Base-by-base conservation (phyloP, 2,329 filamentous ascomycete species). In the Cladophialophora yegresii region DNA sequence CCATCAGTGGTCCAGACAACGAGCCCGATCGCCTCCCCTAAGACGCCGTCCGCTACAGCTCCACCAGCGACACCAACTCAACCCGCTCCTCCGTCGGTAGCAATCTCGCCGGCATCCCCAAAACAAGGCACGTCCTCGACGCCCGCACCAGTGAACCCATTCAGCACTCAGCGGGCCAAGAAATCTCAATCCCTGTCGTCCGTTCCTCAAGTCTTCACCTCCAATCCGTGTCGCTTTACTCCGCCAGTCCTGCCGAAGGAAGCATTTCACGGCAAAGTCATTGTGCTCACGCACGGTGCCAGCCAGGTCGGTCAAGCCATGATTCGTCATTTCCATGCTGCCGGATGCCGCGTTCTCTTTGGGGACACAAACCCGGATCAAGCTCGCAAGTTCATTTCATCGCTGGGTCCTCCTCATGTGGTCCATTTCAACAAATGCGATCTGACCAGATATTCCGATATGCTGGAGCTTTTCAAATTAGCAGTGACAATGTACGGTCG, bases 401-500 rank as follows among this genome's bases (percentile, higher is more conserved):
- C 56, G 9, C 57, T 65, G 3, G 60, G 60, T 2, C 67, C 69
- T 4, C 63, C 65, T 1, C 67, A 70, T 33, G 62, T 66, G 5
- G 65, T 69, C 9, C 67, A 69, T 53, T 84, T 82, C 71, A 74
- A 78, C 56, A 64, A 66, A 58, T 66, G 63, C 47, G 80, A 84
- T 70, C 80, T 83, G 8, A 76, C 77, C 9, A 71, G 76, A 50
- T 83, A 84, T 68, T 68, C 75, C n/a, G 77, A 79, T 13, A 77
- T 81, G 30, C 71, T 83, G 32, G 73, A 73, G 3, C 73, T 84
- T 4, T 84, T 84, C 70, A 77, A 81, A 26, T 65, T 75, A 2
- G 80, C 82, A 0, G 77, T 78, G 49, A 71, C 77, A 6, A 75
- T 73, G n/a, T 80, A 81, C 63, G 79, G 79, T 2, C 74, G 73